Conservation (phyloP, 2,329 filamentous ascomycete genomes). For the Cordyceps farinosa region DNA sequence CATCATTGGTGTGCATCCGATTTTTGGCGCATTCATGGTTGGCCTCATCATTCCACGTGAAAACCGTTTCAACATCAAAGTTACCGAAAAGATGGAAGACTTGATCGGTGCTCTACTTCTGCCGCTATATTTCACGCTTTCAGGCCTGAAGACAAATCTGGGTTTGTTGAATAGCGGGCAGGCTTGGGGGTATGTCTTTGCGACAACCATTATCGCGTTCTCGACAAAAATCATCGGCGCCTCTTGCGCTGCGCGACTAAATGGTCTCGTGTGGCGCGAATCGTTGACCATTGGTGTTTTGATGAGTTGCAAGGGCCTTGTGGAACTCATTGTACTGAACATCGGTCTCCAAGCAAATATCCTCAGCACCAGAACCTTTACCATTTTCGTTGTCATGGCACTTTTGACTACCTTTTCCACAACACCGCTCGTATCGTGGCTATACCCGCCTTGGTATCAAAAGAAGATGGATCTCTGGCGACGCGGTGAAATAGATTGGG, state of each 20-base stretch:
- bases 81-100: constrained; percentile 94
- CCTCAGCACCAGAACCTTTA: constrained; percentile 76
- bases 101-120: constrained; percentile 78
- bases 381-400: constrained; percentile 94
- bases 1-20: constrained; percentile 88
- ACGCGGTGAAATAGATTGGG: constrained; percentile 88
- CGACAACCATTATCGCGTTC: constrained; percentile 77
- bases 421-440: constrained; percentile 66
- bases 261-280: constrained; percentile 84
- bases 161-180: constrained; percentile 77
- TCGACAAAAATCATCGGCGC: constrained; percentile 81
- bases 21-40: constrained; percentile 89
- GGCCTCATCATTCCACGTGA: constrained; percentile 89
- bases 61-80: constrained; percentile 82
- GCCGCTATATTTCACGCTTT: constrained; percentile 90
- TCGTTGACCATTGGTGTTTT: constrained; percentile 81
- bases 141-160: constrained; percentile 82
- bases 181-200: constrained; percentile 87
- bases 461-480: constrained; percentile 56
- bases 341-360: constrained; percentile 81
- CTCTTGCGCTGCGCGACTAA: constrained; percentile 69
- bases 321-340: constrained; percentile 87
- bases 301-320: constrained; percentile 96
- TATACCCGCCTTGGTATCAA: constrained; percentile 68
- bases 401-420: constrained; percentile 81